phyloP scores from a whole-genome alignment of 208 protist genomes.

The Crithidia bombi region DNA sequence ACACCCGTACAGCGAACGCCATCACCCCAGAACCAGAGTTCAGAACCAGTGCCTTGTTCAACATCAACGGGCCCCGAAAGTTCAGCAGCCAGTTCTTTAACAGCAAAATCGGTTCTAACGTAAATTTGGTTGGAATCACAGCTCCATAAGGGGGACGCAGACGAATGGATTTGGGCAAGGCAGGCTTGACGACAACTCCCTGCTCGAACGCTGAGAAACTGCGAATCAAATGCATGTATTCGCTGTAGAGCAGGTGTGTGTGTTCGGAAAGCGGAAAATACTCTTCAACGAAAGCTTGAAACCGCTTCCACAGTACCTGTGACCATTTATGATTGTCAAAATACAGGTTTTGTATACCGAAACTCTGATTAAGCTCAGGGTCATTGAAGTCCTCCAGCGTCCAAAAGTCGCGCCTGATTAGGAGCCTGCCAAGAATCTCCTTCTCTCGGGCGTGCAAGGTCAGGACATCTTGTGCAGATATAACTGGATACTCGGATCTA shows the following conservation, averaged over 20 bases:
- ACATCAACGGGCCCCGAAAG: constrained; percentile 63
- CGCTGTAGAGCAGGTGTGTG: constrained; percentile 75
- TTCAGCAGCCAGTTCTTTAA: constrained; percentile 75
- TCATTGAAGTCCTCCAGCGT: constrained; percentile 88
- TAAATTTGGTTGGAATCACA: constrained; percentile 45
- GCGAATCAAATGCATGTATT: constrained; percentile 80
- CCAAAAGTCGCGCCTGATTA: constrained; percentile 91
- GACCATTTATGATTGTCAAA: constrained; percentile 94
- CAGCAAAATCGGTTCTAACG: constrained; percentile 76
- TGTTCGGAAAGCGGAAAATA: constrained; percentile 85
- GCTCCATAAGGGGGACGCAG: constrained; percentile 84
- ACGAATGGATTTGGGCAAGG: constrained; percentile 46
- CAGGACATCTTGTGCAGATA: constrained; percentile 60
- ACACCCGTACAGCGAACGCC: constrained; percentile 57
- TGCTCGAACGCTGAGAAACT: constrained; percentile 86
- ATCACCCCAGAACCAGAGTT: constrained; percentile 56
- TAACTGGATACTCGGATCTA: constrained; percentile 68
- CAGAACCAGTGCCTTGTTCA: constrained; percentile 74
- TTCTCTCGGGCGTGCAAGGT: constrained; percentile 42
- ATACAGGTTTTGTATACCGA: constrained; percentile 87
- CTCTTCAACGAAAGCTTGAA: constrained; percentile 85
- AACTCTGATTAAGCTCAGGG: constrained; percentile 85
- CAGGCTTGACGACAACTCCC: constrained; percentile 50
- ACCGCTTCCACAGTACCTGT: constrained; percentile 85
- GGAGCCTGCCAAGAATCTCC: constrained; percentile 65